Evolutionary conservation across 345 rosid species (phyloP), one percentile per base, ranked within the genome.

Genomic region (Kandelia obovata): DNA sequence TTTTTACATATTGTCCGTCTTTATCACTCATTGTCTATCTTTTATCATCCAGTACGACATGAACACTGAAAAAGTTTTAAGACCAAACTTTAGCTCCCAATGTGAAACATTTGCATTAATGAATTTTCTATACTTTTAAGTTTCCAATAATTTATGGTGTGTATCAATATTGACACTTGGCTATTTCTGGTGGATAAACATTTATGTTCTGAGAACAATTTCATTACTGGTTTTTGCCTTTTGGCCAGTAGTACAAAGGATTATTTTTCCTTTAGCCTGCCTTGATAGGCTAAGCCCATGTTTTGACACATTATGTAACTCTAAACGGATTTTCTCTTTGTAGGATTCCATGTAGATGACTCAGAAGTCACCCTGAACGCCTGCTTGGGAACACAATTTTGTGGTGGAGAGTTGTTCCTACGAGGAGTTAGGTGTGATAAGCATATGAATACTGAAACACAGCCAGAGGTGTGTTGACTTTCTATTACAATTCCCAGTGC

Each of bases 271-370:
- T 47, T 66, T 6, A 2, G 39, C 5, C 20, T 26, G 13, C 59
- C 28, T 8, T 15, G 16, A 26, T 20, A 2, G 20, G 21, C 32
- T 30, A 34, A 26, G 9, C 10, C 68, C 28, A 21, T 53, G 46
- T 28, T 37, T 52, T 53, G 7, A 11, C 25, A 53, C n/a, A 53
- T 28, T 51, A 19, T 51, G 28, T 2, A 53, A 32, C 55, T 60
- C 21, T 34, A 49, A 28, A 19, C 2, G 5, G 52, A 63, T 55
- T 64, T 65, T 73, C 30, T 61, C 34, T 53, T 75, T 80, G 53
- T 74, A 95, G 98, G 96, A 78, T 89, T 95, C 70, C 97, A 92
- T 80, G 97, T 90, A 66, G 98, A 95, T 79, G 99, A 95, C 78
- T 84, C 99, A 19, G 97, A 95, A 83, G 83, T 95, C 68, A 89